phyloP scores from a whole-genome alignment of 345 rosid species.

The Corchorus capsularis region DNA sequence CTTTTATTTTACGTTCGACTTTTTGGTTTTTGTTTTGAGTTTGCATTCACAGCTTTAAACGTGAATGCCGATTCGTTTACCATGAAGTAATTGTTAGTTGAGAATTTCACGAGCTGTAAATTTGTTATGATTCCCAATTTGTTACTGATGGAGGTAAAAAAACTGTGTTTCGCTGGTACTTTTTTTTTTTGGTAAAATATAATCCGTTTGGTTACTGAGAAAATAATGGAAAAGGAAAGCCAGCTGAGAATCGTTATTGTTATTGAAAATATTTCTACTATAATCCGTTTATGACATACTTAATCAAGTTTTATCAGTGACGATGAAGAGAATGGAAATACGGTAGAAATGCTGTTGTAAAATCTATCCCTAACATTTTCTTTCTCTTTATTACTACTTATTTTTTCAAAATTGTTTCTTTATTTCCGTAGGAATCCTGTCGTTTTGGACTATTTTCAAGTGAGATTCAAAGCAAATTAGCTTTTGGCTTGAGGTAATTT shows the following conservation, averaged over 20 bases:
- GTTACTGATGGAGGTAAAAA: not conserved
- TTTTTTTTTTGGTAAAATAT: not conserved
- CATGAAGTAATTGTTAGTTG: constrained; percentile 8
- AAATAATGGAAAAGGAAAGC: constrained; percentile 21
- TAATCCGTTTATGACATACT: not conserved
- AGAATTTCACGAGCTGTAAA: not conserved
- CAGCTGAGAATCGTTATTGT: constrained; percentile 1
- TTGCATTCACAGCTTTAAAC: constrained; percentile 12
- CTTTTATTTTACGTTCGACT: constrained; percentile 3
- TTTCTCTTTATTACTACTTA: not conserved
- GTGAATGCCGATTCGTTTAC: constrained; percentile 23
- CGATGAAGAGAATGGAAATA: not conserved
- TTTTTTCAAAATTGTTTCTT: not conserved
- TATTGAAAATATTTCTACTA: not conserved
- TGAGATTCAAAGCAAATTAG: constrained; percentile 6
- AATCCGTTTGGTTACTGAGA: constrained; percentile 28
- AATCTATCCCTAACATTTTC: constrained; percentile 2
- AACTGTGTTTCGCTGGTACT: not conserved
- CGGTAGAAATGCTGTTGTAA: not conserved
- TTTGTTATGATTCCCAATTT: not conserved
- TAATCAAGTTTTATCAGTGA: constrained; percentile 23
- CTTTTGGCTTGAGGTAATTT: constrained; percentile 11
- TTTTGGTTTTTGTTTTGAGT: constrained; percentile 4
- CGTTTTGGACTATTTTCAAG: constrained; percentile 8
- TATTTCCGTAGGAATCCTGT: not conserved